Conservation (phyloP, 2,329 filamentous ascomycete genomes). For the Aspergillus chevalieri region DNA sequence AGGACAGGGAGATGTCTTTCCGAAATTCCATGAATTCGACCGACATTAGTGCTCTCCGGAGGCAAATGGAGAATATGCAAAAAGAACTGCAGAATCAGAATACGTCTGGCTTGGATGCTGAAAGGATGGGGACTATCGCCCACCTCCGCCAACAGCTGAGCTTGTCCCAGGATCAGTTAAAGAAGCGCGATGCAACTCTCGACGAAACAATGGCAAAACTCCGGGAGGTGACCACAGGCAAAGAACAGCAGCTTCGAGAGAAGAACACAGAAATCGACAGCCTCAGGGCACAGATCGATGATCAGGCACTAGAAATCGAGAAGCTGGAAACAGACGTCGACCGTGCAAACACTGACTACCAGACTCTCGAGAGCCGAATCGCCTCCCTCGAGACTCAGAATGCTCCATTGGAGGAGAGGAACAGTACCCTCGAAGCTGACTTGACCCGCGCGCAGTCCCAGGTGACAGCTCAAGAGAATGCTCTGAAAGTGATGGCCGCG, state of each 20-base stretch:
- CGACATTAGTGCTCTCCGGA: conserved; percentile 21
- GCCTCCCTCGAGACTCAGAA: conserved; percentile 29
- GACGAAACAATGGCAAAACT: conserved; percentile 29
- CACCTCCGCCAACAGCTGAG: conserved; percentile 28
- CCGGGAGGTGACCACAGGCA: conserved; percentile 25
- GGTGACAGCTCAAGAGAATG: conserved; percentile 31
- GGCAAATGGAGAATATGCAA: conserved; percentile 28
- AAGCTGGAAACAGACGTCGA: conserved; percentile 30
- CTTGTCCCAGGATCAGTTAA: conserved; percentile 28
- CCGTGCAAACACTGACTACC: conserved; percentile 26
- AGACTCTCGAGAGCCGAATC: conserved; percentile 29
- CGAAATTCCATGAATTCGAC: conserved; percentile 15
- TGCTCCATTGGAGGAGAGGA: conserved; percentile 33
- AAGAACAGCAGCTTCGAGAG: conserved; percentile 29
- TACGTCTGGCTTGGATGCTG: conserved; percentile 17
- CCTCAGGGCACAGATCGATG: conserved; percentile 29
- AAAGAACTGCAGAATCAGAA: conserved; percentile 23
- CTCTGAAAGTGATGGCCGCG: conserved; percentile 31
- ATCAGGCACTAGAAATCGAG: conserved; percentile 29
- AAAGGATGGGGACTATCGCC: conserved; percentile 26
- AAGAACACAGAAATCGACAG: conserved; percentile 33
- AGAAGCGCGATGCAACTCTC: conserved; percentile 28
- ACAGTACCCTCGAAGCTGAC: conserved; percentile 31
- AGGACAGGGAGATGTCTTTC: conserved; percentile 19
- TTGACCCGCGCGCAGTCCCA: conserved; percentile 30